Evolutionary conservation across 768 basidiomycete genomes (phyloP), one percentile per base, ranked within the genome.

Genomic region (Lepiota subincarnata): DNA sequence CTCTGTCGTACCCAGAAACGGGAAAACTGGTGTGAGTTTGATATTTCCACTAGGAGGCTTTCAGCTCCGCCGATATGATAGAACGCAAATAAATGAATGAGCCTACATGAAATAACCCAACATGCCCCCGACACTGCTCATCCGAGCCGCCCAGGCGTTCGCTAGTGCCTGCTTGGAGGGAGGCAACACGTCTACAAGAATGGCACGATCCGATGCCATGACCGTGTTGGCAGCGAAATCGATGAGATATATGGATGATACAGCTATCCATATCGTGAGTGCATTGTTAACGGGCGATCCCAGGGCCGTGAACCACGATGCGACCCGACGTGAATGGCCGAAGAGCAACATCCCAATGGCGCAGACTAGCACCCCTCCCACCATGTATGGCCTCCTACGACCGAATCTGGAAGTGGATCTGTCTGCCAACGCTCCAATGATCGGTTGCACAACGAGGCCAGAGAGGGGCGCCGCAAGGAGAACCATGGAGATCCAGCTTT

Each of bases 71-170:
- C 50, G 3, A 11, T 19, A 7, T 7, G 26, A 28, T 28, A 7
- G 26, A 28, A 28, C 26, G 41, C 12, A 24, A 48, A 3, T 52
- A 13, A 11, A 75, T 88, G 60, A n/a, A n/a, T n/a, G n/a, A n/a
- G n/a, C n/a, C n/a, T 59, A 93, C 92, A 91, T 75, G 63, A 89
- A 95, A 67, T 93, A 95, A 0, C 92, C 94, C 1, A 83, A 72
- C 0, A 96, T 86, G 53, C 89, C 84, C 7, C 95, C 95, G 24
- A 93, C 62, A 1, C 89, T 91, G 38, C 88, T 71, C 92, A 97
- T 94, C n/a, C 87, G 74, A 0, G 89, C 92, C 0, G 92, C 94
- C 95, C 95, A 98, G 0, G 95, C 94, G 63, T 94, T 97, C 1
- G 89, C 94, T 4, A 79, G 73, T 4, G 92, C 83, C 65, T 98